Base-by-base conservation (phyloP, 345 rosid species). In the Raphanus raphanistrum region DNA sequence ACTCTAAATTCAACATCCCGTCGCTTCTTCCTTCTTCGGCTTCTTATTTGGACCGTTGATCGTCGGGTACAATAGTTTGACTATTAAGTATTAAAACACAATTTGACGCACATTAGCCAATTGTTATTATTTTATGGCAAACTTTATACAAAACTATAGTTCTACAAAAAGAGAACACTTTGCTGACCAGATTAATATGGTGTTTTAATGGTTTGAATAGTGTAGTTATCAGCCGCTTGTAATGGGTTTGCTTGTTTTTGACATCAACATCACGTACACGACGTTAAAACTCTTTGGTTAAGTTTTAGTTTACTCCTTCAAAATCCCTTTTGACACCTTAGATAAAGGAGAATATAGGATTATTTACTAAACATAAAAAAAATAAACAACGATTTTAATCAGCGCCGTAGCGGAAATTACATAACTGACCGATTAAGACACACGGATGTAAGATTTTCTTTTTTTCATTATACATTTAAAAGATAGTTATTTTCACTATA, bases 211-310 rank as follows among this genome's bases (percentile, higher is more conserved):
- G 61, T 10, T 66, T 54, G 27, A 36, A 35, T 29, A 8, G 27
- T 3, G 60, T 48, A 21, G 28, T 58, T 16, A 48, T 33, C 43
- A 45, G 70, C 58, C 17, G 25, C 58, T 62, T 4, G 66, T 64
- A 38, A 38, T 63, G 60, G 12, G 9, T 29, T 77, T 55, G 80
- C 66, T 71, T 41, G 65, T 54, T 54, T 77, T 77, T 64, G 66
- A 77, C 57, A 76, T 12, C 27, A 13, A 76, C 33, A 50, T 12
- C 17, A 48, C 54, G 35, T 32, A 32, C 4, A 32, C 35, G 6
- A 32, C 35, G 35, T 32, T 4, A 32, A 35, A 35, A 35, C 52
- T 43, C 12, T 43, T 4, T 43, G 5, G 52, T 12, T 43, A 48
- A n/a, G 16, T 48, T 48, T 48, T 4, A 43, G 52, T 43, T 43